A percentile compares a stretch with the other conserved stretches of the same genome.
Evolutionary conservation across 345 rosid genomes (phyloP).

Genomic region (Brassica nigra): DNA sequence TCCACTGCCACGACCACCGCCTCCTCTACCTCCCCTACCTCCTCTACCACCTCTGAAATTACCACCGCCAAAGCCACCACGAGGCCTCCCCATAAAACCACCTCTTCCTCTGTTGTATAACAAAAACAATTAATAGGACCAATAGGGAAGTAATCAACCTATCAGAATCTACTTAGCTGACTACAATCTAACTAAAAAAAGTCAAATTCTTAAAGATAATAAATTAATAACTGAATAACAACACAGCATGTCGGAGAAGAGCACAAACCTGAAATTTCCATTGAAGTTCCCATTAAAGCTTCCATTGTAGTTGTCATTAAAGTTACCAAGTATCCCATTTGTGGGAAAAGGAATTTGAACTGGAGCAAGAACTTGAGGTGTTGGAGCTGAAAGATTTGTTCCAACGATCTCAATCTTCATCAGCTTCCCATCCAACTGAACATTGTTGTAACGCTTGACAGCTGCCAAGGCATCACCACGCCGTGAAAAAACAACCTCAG

Average conservation of each 20-base stretch:
- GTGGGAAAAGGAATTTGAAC: slow-evolving; percentile 39
- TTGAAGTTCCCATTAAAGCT: slow-evolving; percentile 28
- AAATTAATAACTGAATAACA: neutral
- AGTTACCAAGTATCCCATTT: slow-evolving; percentile 47
- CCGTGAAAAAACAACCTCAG: slow-evolving; percentile 62
- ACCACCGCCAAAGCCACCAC: slow-evolving; percentile 46
- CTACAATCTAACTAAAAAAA: neutral
- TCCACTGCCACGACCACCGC: slow-evolving; percentile 36
- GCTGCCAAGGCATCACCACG: slow-evolving; percentile 63
- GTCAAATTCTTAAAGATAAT: neutral
- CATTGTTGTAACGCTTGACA: slow-evolving; percentile 65
- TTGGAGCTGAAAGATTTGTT: slow-evolving; percentile 43
- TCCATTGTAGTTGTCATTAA: slow-evolving; percentile 23
- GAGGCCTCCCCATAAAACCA: slow-evolving; percentile 44
- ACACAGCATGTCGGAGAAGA: neutral
- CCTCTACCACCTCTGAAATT: slow-evolving; percentile 46
- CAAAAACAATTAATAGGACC: slow-evolving; percentile 2
- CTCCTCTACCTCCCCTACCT: slow-evolving; percentile 36
- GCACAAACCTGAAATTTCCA: slow-evolving; percentile 37
- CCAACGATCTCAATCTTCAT: slow-evolving; percentile 74
- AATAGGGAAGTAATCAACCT: neutral
- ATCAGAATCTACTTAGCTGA: neutral
- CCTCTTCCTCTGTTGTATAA: slow-evolving; percentile 43
- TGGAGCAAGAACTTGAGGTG: slow-evolving; percentile 38
- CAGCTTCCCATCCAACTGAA: slow-evolving; percentile 72